A percentile compares a stretch with the other conserved stretches of the same genome.
phyloP scores from a whole-genome alignment of 106 monocot genomes.

The Allium cepa region DNA sequence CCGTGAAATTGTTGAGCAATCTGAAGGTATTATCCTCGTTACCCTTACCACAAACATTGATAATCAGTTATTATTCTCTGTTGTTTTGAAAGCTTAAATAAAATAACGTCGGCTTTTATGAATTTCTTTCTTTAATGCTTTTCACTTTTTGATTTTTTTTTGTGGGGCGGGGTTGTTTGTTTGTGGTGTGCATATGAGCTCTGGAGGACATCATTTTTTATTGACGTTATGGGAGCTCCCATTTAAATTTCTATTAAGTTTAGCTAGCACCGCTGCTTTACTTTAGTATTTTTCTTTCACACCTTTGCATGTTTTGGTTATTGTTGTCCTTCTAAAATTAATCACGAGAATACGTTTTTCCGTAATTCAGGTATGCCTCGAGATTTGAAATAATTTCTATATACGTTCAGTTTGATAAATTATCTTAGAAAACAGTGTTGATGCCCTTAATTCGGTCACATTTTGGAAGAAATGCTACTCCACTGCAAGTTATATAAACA shows the following conservation, averaged over 20 bases:
- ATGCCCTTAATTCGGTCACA: background rate
- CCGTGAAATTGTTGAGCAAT: slow-evolving; percentile 84
- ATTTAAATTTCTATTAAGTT: too few species aligned
- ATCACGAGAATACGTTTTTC: slow-evolving; percentile 92
- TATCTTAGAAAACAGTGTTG: background rate
- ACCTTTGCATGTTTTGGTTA: slow-evolving; percentile 70
- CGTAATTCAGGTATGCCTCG: slow-evolving; percentile 66
- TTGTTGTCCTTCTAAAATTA: slow-evolving; percentile 79
- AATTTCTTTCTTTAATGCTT: background rate
- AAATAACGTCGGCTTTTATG: background rate
- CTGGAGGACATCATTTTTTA: background rate
- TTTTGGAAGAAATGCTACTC: background rate
- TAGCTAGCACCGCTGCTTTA: too few species aligned
- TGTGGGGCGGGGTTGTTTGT: background rate
- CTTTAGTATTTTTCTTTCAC: background rate
- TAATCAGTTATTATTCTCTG: background rate
- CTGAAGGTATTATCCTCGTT: slow-evolving; percentile 48
- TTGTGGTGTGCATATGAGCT: background rate
- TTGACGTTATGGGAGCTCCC: background rate
- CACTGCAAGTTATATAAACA: background rate
- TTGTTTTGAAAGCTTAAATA: background rate
- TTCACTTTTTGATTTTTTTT: too few species aligned
- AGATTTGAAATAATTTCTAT: background rate
- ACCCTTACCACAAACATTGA: background rate
- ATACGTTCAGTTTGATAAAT: background rate